These are phyloP conservation scores for Penicillium carneum DNA, from an alignment of 2,329 filamentous ascomycete genomes.

Conservation along the genomic window DNA sequence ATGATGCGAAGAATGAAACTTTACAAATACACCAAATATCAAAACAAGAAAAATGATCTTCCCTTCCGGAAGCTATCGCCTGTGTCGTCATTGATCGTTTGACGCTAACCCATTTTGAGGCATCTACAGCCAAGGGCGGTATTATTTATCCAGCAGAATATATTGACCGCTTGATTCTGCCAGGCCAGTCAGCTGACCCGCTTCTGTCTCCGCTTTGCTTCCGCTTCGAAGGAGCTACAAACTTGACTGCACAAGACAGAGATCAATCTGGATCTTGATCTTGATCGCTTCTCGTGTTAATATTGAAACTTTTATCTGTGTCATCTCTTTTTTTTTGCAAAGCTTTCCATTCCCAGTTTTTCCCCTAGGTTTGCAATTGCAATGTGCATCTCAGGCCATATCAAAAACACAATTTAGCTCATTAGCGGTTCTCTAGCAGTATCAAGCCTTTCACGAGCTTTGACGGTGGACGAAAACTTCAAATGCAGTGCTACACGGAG, in stretches of 20 bases:
- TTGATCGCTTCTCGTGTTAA: not conserved
- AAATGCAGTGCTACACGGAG: constrained; percentile 98
- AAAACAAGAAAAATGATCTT: constrained; percentile 1
- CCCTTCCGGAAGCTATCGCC: constrained; percentile 3
- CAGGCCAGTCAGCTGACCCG: constrained; percentile 12
- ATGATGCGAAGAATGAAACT: not conserved
- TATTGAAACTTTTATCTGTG: not conserved
- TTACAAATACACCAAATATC: not conserved
- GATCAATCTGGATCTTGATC: constrained; percentile 8
- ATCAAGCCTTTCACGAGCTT: constrained; percentile 5
- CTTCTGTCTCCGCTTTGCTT: constrained; percentile 7
- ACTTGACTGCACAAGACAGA: constrained; percentile 7
- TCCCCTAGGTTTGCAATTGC: constrained; percentile 15
- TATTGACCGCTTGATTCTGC: constrained; percentile 9
- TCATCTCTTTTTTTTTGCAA: not conserved
- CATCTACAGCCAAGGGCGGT: constrained; percentile 2
- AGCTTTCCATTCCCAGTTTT: not conserved
- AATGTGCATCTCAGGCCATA: constrained; percentile 23
- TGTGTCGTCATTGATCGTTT: constrained; percentile 19
- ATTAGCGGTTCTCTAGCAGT: constrained; percentile 16
- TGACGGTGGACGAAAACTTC: constrained; percentile 2
- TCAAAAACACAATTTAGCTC: constrained; percentile 19
- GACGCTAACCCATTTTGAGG: constrained; percentile 11
- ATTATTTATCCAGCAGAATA: not conserved
- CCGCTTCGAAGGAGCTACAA: constrained; percentile 19